A percentile compares a stretch with the other conserved stretches of the same genome.
Conservation (phyloP, 352 stramenopile species). For the Phytophthora vignae region DNA sequence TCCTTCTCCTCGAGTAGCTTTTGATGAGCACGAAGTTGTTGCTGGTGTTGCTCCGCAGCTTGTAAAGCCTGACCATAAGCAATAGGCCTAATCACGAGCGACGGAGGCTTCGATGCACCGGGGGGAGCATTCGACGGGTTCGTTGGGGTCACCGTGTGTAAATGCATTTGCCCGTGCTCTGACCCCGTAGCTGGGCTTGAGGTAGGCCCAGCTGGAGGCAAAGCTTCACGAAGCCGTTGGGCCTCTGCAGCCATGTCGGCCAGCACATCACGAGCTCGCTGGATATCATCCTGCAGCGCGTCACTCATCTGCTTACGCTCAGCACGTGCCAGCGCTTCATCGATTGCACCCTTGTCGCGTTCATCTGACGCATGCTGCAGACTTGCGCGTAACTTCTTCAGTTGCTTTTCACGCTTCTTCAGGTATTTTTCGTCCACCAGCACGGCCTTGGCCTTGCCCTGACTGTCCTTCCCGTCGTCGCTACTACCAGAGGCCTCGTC, state of each 20-base stretch:
- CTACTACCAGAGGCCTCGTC: conserved; percentile 42
- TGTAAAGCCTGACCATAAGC: conserved; percentile 77
- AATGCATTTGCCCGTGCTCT: conserved; percentile 33
- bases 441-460: conserved; percentile 48
- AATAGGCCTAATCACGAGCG: conserved; percentile 75
- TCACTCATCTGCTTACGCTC: conserved; percentile 85
- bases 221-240: conserved; percentile 27
- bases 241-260: conserved; percentile 40
- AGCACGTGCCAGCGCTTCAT: conserved; percentile 68
- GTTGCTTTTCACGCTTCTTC: conserved; percentile 76
- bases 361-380: conserved; percentile 54
- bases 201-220: conserved; percentile 6
- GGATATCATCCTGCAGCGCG: conserved; percentile 63
- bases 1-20: conserved; percentile 73
- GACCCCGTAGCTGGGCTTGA: conserved; percentile 11
- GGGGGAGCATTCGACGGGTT: conserved; percentile 8
- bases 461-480: conserved; percentile 45
- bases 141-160: conserved; percentile 38
- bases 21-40: conserved; percentile 63
- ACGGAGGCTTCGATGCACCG: conserved; percentile 38
- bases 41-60: conserved; percentile 70
- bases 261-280: conserved; percentile 52
- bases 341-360: conserved; percentile 56
- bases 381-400: conserved; percentile 68
- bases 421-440: conserved; percentile 83